Conservation (phyloP, 331 rosid genomes). For the Quercus tomentella region DNA sequence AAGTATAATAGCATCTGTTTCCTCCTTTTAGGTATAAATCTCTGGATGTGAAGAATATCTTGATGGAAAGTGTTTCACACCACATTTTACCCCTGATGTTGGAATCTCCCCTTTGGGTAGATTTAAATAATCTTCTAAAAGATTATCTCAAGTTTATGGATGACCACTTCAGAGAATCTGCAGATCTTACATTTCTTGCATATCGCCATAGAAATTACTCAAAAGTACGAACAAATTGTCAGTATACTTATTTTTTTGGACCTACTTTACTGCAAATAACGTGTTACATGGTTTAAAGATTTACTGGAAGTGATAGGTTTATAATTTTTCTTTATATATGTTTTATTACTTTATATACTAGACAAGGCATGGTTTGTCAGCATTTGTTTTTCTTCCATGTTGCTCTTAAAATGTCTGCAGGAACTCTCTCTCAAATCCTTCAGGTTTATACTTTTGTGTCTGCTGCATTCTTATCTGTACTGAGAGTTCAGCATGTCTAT, state of each 20-base stretch:
- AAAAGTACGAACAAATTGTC: constrained; percentile 42
- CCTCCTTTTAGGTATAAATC: constrained; percentile 69
- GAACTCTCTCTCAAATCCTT: background rate
- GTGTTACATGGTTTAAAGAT: constrained; percentile 1
- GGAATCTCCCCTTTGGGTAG: constrained; percentile 82
- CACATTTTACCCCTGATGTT: constrained; percentile 88
- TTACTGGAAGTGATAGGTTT: background rate
- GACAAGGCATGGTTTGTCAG: background rate
- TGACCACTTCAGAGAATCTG: constrained; percentile 95
- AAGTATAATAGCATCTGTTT: constrained; percentile 5
- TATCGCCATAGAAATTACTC: constrained; percentile 95
- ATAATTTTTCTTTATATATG: background rate
- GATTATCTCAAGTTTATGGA: constrained; percentile 97
- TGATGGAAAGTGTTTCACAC: constrained; percentile 88
- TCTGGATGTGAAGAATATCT: constrained; percentile 83
- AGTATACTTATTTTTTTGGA: background rate
- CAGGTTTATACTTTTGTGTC: no score
- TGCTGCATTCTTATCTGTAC: no score
- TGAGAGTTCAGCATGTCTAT: background rate
- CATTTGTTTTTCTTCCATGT: background rate
- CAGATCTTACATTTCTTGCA: constrained; percentile 90
- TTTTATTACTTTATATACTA: background rate
- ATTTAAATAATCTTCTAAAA: constrained; percentile 58
- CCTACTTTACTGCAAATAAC: constrained; percentile 12
- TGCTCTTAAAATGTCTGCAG: background rate